Conservation (phyloP, 164 flowering plant genomes). For the Chloranthus sessilifolius region DNA sequence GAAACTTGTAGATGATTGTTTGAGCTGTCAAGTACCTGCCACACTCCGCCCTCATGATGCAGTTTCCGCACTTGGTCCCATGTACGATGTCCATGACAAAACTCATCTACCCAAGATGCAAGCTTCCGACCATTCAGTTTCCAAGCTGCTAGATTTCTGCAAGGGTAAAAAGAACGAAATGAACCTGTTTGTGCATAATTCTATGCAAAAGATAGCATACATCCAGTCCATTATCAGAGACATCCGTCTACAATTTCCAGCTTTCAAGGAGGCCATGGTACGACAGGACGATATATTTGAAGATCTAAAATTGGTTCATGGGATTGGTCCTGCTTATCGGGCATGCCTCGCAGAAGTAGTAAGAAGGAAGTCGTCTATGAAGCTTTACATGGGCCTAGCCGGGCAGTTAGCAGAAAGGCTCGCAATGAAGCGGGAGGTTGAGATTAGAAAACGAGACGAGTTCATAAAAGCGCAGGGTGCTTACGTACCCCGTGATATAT, state of each 20-base stretch:
- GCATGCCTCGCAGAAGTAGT: slow-evolving; percentile 97
- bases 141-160: slow-evolving; percentile 63
- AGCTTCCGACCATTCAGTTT: slow-evolving; percentile 54
- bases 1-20: slow-evolving; percentile 88
- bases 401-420: slow-evolving; percentile 98
- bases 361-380: slow-evolving; percentile 89
- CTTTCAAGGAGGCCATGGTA: slow-evolving; percentile 79
- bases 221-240: slow-evolving; percentile 70
- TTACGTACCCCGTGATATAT: slow-evolving; percentile 79
- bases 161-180: slow-evolving; percentile 79
- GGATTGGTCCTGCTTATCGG: slow-evolving; percentile 87
- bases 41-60: slow-evolving; percentile 99
- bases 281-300: slow-evolving; percentile 70
- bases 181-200: slow-evolving; percentile 76
- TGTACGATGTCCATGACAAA: slow-evolving; percentile 94
- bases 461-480: slow-evolving; percentile 58
- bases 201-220: slow-evolving; percentile 80
- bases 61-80: slow-evolving; percentile 97
- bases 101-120: slow-evolving; percentile 84
- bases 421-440: slow-evolving; percentile 78
- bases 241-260: slow-evolving; percentile 75
- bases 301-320: slow-evolving; percentile 67
- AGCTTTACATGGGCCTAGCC: slow-evolving; percentile 99
- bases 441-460: slow-evolving; percentile 82
- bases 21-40: slow-evolving; percentile 62